These are phyloP conservation scores for Monosporozyma yasuniensis DNA, from an alignment of 805 yeast genomes.

Conservation along the genomic window DNA sequence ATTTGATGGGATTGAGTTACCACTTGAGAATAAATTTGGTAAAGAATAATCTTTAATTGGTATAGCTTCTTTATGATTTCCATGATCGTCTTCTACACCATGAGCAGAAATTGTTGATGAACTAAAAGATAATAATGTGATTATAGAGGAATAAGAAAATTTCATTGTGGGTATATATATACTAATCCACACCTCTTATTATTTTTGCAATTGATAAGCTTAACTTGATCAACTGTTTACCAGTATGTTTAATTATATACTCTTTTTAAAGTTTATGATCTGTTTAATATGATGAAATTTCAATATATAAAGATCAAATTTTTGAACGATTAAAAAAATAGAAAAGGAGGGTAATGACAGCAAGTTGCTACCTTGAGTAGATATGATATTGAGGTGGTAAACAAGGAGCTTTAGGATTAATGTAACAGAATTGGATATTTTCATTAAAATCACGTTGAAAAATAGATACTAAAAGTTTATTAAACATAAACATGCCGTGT, in stretches of 20 bases:
- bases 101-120: not conserved
- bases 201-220: no score
- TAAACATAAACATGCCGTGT: no score
- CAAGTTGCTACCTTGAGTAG: not conserved
- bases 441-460: no score
- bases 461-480: no score
- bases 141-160: not conserved
- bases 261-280: no score
- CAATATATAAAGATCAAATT: not conserved
- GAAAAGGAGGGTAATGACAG: not conserved
- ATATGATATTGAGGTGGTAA: no score
- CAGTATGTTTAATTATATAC: no score
- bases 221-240: no score
- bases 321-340: not conserved
- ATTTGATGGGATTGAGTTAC: constrained; percentile 6
- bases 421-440: no score
- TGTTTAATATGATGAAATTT: not conserved
- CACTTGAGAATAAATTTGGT: constrained; percentile 32
- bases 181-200: no score
- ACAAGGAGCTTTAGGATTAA: no score
- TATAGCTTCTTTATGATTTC: not conserved
- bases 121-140: not conserved
- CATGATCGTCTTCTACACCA: not conserved
- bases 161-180: constrained; percentile 2
- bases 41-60: constrained; percentile 20